Evolutionary conservation across 768 basidiomycete genomes (phyloP).

Genomic region (Neoboletus subvelutipes): DNA sequence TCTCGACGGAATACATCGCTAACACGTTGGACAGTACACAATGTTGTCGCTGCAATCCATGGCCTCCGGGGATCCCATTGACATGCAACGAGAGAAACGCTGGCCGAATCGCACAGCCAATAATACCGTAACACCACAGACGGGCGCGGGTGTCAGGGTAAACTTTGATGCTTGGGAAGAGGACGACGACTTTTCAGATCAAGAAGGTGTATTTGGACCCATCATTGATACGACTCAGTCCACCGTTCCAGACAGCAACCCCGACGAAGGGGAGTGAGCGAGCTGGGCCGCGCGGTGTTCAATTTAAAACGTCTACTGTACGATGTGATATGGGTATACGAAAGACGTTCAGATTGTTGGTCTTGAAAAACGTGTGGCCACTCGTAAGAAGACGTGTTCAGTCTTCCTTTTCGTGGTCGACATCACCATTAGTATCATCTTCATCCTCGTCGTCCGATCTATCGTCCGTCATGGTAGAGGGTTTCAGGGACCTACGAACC

Average conservation of each 20-base stretch:
- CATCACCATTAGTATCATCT: slow-evolving; percentile 34
- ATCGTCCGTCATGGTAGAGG: slow-evolving; percentile 56
- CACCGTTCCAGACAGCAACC: slow-evolving; percentile 1
- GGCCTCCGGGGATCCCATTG: slow-evolving; percentile 72
- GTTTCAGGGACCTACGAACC: slow-evolving; percentile 49
- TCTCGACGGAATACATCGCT: not conserved
- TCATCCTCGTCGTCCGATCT: slow-evolving; percentile 80
- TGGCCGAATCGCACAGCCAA: slow-evolving; percentile 64
- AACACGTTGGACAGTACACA: slow-evolving; percentile 55
- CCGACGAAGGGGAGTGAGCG: slow-evolving; percentile 4
- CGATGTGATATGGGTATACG: slow-evolving; percentile 7
- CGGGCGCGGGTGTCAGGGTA: slow-evolving; percentile 44
- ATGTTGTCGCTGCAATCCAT: slow-evolving; percentile 63
- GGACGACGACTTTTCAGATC: slow-evolving; percentile 47
- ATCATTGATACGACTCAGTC: slow-evolving; percentile 16
- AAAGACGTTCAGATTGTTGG: slow-evolving; percentile 1
- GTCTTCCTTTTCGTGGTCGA: slow-evolving; percentile 31
- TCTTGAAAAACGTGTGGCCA: not conserved
- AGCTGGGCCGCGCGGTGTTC: not conserved
- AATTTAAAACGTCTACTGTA: slow-evolving; percentile 5
- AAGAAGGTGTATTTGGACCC: slow-evolving; percentile 39
- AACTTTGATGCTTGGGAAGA: slow-evolving; percentile 61
- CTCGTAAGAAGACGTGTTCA: slow-evolving; percentile 13
- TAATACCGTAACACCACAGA: slow-evolving; percentile 21
- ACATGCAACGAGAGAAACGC: slow-evolving; percentile 72